Percentiles rank a stretch among this genome's conserved stretches.
Conservation (phyloP, 2,329 filamentous ascomycete species). For the Sporothrix globosa region DNA sequence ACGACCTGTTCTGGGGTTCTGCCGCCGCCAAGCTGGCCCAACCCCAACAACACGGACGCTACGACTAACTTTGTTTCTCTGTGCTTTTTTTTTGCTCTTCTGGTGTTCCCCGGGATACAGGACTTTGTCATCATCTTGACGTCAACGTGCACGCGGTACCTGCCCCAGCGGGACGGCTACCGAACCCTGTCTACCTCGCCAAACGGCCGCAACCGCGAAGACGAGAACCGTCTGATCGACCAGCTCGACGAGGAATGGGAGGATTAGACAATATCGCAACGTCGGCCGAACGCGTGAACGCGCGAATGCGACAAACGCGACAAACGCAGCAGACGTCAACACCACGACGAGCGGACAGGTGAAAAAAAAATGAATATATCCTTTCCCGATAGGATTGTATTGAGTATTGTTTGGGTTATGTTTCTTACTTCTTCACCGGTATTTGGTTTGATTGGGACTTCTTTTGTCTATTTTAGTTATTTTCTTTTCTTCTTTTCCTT, state of each 20-base stretch:
- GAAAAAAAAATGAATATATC: neutral
- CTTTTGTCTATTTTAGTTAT: neutral
- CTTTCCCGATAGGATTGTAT: constrained; percentile 4
- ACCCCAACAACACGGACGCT: constrained; percentile 20
- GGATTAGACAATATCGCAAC: constrained; percentile 42
- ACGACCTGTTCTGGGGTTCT: constrained; percentile 23
- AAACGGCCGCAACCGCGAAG: constrained; percentile 63
- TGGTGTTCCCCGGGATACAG: constrained; percentile 44
- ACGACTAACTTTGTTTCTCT: constrained; percentile 36
- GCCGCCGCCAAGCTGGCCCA: constrained; percentile 14
- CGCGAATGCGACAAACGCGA: neutral
- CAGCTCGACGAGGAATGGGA: constrained; percentile 98
- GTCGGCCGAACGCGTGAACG: neutral
- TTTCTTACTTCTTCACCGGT: neutral
- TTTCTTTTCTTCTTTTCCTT: neutral
- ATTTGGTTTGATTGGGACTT: neutral
- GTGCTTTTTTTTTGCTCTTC: neutral
- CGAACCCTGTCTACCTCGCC: constrained; percentile 62
- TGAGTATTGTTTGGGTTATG: constrained; percentile 18
- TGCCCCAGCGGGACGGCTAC: constrained; percentile 70
- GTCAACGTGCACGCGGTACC: constrained; percentile 68
- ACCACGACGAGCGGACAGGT: neutral
- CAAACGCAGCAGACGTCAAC: too few relatives aligned
- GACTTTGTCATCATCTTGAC: constrained; percentile 69
- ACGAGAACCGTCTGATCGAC: constrained; percentile 92